Base-by-base conservation (phyloP, 495 filamentous ascomycete species). In the Aspergillus indologenus region DNA sequence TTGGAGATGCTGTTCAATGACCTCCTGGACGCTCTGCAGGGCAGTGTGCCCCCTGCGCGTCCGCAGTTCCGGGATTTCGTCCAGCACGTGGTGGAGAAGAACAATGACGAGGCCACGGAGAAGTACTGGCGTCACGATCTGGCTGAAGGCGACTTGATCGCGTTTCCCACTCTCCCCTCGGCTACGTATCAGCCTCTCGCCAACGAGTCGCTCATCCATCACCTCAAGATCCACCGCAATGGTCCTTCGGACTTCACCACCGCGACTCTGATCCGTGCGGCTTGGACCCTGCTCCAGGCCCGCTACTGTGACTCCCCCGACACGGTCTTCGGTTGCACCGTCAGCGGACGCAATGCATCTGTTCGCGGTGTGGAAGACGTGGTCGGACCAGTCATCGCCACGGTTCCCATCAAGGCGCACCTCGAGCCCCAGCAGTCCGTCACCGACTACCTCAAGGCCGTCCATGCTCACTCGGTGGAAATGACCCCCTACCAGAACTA, bases 301-400 rank as follows among this genome's bases (percentile, higher is more conserved):
- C 68, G 65, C 26, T 79, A 74, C 54, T 63, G 60, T 19, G 60
- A 59, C 20, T 58, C 68, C 5, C 58, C 69, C 0, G 66, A 69
- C 20, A 64, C 74, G 2, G 59, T 75, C 19, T 76, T 84, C 56
- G 78, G 79, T 2, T 74, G 75, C 58, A 85, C 79, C 2, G 62
- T 82, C 4, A 78, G 72, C 9, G 83, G 83, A 8, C 75, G 85
- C 8, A 78, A 81, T 34, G 76, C 77, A 8, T 70, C 79, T 6
- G 71, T 86, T 8, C 63, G 70, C 12, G 79, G 77, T 1, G 73
- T 85, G 1, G 76, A 81, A 45, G 66, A 76, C 31, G 81, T 86
- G 18, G 71, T 79, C 34, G 85, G 83, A 0, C 81, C 85, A 0
- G 81, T 81, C 53, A 78, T 87, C 53, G 74, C 84, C 0, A 87